Evolutionary conservation across 1,139 yeast species (phyloP), one percentile per base, ranked within the genome.

Genomic region (Yamadazyma conglobata): DNA sequence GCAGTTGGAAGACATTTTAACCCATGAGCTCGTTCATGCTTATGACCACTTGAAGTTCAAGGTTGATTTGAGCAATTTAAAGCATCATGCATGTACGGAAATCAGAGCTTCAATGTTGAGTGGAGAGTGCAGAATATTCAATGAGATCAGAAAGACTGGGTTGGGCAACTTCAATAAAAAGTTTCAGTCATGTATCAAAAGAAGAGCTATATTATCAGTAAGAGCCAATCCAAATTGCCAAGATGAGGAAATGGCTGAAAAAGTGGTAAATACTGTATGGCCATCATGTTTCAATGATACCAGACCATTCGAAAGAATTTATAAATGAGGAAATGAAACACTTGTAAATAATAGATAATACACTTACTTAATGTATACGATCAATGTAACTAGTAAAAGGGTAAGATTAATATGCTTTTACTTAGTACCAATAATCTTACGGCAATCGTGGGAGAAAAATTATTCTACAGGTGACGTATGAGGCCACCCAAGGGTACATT

Each of bases 31-130:
- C 54, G 80, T 93, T 14, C 99, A 91, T 57, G 93, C 89, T 32
- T 91, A 87, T 57, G 99, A 91, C 56, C 82, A 88, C 51, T 66
- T 87, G 44, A 82, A 87, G 54, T 91, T 93, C 63, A 68, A 86
- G 33, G 87, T 91, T 7, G 84, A 91, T 54, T 82, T 95, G 79
- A 54, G 70, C 34, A 77, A 91, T 55, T 64, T 93, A 50, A 77
- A 77, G 48, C 98, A 91, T 51, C 98, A 91, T 54, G 98, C 98
- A 0, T 93, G 98, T 56, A 82, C 96, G 1, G 98, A 91, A 58
- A 87, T 91, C 31, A 69, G 99, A 38, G 98, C 98, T 0, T 82
- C 94, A 10, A 81, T 86, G 51, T 66, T 91, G 22, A 84, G 95
- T 48, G 99, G 99, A 6, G 99, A 91, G 53, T 91, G 99, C 58